Conservation (phyloP, 306 rosid genomes). For the Casuarina glauca region DNA sequence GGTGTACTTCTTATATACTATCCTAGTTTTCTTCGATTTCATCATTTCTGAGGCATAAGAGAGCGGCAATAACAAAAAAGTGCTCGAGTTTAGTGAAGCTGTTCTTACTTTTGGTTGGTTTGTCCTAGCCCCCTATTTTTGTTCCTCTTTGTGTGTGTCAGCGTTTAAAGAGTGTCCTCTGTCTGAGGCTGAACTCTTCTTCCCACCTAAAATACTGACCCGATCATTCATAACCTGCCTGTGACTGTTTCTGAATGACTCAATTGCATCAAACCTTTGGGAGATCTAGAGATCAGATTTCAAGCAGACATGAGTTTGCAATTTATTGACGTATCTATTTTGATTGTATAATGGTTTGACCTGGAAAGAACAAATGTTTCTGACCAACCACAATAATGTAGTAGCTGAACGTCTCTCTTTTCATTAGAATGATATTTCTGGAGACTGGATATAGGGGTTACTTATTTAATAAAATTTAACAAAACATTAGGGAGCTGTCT, state of each 20-base stretch:
- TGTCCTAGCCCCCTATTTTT: not conserved
- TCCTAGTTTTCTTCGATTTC: conserved; percentile 17
- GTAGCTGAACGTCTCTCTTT: not conserved
- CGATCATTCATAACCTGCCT: not conserved
- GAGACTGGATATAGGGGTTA: not conserved
- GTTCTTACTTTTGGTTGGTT: not conserved
- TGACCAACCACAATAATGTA: not conserved
- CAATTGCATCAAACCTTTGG: not conserved
- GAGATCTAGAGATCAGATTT: not conserved
- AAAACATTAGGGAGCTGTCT: not conserved
- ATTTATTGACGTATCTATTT: too few species aligned
- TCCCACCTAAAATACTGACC: not conserved
- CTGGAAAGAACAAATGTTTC: not conserved
- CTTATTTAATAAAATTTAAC: not conserved
- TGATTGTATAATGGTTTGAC: not conserved
- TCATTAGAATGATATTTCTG: not conserved
- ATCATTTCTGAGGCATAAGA: conserved; percentile 7
- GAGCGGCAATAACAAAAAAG: conserved; percentile 1
- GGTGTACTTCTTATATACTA: conserved; percentile 44
- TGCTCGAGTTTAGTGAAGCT: not conserved
- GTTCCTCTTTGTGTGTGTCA: not conserved
- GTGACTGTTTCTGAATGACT: not conserved
- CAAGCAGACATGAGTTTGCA: not conserved
- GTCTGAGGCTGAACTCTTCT: not conserved
- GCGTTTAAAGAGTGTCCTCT: not conserved